Evolutionary conservation across 805 yeast genomes (phyloP).

Genomic region (Yarrowia keelungensis): DNA sequence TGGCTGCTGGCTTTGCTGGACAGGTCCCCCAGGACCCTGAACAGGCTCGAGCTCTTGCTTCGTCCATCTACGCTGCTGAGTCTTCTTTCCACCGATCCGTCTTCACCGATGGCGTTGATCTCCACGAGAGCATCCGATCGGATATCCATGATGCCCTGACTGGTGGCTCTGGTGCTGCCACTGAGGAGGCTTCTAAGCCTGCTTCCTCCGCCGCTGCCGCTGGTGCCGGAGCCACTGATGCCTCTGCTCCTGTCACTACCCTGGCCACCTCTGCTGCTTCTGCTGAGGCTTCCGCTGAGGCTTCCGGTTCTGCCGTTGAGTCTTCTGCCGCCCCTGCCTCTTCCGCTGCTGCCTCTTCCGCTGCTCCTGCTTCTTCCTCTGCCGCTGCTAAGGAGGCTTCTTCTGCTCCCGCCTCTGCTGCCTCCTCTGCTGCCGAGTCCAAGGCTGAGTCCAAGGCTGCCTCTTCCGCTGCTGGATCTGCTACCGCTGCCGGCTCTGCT

Average conservation of each 20-base stretch:
- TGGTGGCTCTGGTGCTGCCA: background rate
- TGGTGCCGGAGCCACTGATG: background rate
- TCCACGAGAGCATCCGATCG: slow-evolving; percentile 7
- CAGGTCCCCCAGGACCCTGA: background rate
- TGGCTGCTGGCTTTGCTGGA: background rate
- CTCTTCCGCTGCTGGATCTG: background rate
- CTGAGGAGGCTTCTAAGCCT: background rate
- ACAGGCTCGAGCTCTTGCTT: slow-evolving; percentile 6
- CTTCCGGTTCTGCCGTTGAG: background rate
- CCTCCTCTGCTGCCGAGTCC: background rate
- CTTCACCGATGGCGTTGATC: background rate
- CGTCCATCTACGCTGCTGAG: slow-evolving; percentile 12
- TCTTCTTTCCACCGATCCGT: slow-evolving; percentile 13
- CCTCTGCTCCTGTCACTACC: background rate
- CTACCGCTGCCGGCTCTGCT: background rate
- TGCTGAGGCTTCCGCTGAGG: background rate
- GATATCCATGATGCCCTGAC: background rate
- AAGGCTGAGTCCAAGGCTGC: background rate
- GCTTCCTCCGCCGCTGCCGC: background rate
- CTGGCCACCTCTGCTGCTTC: background rate
- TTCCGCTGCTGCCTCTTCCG: background rate
- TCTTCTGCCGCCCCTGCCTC: background rate
- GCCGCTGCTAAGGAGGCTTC: background rate
- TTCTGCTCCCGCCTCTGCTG: background rate
- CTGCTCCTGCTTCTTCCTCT: background rate